Conservation (phyloP, 75 land plant genomes). For the Pinus taeda region DNA sequence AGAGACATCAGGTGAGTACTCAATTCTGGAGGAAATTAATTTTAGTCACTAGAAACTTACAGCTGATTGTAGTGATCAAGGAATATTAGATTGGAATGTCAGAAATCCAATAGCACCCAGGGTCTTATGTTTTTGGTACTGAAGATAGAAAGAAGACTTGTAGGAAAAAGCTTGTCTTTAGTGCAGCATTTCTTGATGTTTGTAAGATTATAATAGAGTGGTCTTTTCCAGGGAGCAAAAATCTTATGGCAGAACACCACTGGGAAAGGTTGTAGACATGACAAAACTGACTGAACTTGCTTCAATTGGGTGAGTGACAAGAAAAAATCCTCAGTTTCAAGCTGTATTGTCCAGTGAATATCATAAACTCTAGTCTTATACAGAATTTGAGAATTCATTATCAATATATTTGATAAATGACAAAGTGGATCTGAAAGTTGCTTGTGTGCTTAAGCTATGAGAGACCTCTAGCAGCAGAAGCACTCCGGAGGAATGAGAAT, state of each 20-base stretch:
- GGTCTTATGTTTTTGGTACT: too few relatives aligned
- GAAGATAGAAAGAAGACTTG: too few relatives aligned
- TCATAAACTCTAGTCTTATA: background rate
- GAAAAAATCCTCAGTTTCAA: background rate
- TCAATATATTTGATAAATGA: conserved; percentile 4
- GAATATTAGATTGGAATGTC: background rate
- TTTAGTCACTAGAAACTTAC: background rate
- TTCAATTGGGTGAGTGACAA: conserved; percentile 67
- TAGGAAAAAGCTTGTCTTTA: background rate
- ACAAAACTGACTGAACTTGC: conserved; percentile 52
- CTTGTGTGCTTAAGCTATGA: conserved; percentile 52
- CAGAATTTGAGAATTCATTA: background rate
- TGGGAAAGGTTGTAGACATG: conserved; percentile 71
- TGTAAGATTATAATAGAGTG: background rate
- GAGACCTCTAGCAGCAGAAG: conserved; percentile 78
- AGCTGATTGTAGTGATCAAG: background rate
- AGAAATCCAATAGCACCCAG: background rate
- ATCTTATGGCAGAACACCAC: conserved; percentile 67
- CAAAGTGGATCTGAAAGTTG: background rate
- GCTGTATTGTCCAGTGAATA: background rate
- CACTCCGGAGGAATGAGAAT: conserved; percentile 90
- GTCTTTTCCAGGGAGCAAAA: conserved; percentile 79
- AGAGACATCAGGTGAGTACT: conserved; percentile 51
- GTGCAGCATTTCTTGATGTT: background rate
- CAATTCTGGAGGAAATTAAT: conserved; percentile 1